Base-by-base conservation (phyloP, 768 basidiomycete species). In the Mycena olivaceomarginata region DNA sequence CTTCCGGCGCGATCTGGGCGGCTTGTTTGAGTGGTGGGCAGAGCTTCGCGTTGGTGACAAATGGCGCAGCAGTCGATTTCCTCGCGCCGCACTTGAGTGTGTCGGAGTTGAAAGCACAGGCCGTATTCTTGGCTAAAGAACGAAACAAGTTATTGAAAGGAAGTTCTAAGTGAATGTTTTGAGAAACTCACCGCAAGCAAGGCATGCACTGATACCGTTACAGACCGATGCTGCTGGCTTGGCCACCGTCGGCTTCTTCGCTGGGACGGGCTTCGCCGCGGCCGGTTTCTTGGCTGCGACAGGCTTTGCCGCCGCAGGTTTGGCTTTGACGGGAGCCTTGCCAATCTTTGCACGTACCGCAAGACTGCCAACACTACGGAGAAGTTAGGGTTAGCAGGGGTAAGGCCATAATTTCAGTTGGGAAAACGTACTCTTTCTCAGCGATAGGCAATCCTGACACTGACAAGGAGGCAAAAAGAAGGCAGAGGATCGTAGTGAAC, bases 1-100 rank as follows among this genome's bases (percentile, higher is more conserved):
- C 68, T 9, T 51, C 3, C 53, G 68, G 68, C 56, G 68, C 68
- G 22, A 69, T 69, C 57, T 69, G 68, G n/a, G 53, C 53, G 40
- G 56, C 68, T 31, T 69, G 68, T 59, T 69, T 69, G 56, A 69
- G 68, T 41, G 68, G 68, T 57, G 68, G 56, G 68, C 68, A 69
- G 56, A 69, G 68, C 22, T 57, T 6, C 68, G 68, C 20, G 68
- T 69, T 45, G 53, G 41, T 69, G 43, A 69, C 68, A 59, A 69
- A 69, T 40, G 53, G 53, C 39, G 53, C 53, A 45, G 68, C 68
- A 45, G 53, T 69, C 40, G 56, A 57, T 59, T 41, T 43, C 40
- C 56, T 56, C 39, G 53, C 40, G 40, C n/a, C 68, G 41, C 68
- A 69, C 57, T 43, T 69, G 53, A 69, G 56, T 59, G 68, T 69